These are phyloP conservation scores for Paecilomyces fulvus DNA, from an alignment of 2,329 filamentous ascomycete genomes.

Conservation along the genomic window DNA sequence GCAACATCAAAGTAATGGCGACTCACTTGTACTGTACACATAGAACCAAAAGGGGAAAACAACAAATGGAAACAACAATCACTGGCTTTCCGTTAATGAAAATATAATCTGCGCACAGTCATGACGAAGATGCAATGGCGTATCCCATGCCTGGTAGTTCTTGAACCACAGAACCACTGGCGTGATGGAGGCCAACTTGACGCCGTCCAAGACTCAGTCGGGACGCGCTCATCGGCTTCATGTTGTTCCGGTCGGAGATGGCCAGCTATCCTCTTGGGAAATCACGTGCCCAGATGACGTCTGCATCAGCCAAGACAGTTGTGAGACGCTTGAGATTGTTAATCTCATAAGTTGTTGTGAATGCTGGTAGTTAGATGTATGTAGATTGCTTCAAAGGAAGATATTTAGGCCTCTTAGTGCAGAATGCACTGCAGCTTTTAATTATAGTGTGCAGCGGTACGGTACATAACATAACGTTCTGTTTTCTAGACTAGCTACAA, in stretches of 20 bases:
- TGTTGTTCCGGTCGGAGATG: constrained; percentile 6
- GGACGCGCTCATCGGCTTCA: constrained; percentile 3
- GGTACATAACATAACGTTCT: neutral
- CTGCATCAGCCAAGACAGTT: too few species aligned
- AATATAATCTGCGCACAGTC: neutral
- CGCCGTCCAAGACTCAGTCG: neutral
- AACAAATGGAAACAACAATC: neutral
- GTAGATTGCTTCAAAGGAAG: too few species aligned
- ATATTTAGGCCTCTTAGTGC: neutral
- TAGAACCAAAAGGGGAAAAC: constrained; percentile 1
- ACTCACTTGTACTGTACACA: constrained; percentile 10
- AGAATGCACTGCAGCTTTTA: neutral
- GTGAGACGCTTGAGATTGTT: too few species aligned
- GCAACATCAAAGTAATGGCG: neutral
- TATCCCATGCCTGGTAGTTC: neutral
- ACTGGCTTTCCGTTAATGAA: neutral
- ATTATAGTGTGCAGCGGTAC: neutral
- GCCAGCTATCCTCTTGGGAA: constrained; percentile 10
- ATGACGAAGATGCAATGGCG: neutral
- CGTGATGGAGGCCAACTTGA: neutral
- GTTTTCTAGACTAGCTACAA: neutral
- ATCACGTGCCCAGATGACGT: neutral
- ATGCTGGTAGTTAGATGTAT: too few species aligned
- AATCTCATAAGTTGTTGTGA: too few species aligned
- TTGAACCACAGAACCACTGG: neutral